Evolutionary conservation across 305 asterid genomes (phyloP).

Genomic region (Lippia alba): DNA sequence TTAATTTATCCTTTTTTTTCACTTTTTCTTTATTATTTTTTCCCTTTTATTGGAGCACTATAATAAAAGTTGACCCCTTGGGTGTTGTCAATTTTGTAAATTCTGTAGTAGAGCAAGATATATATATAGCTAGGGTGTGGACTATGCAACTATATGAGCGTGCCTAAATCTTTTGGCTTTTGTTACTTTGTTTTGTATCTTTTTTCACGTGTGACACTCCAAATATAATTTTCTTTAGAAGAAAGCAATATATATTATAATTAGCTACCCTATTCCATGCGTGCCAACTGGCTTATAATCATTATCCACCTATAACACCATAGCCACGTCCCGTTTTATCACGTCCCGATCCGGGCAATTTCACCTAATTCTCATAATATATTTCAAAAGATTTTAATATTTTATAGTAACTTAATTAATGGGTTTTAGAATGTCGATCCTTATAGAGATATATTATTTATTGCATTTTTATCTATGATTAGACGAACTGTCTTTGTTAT

Average conservation of each 20-base stretch:
- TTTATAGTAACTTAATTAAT: background rate
- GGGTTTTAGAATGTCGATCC: background rate
- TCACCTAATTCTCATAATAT: too few species aligned
- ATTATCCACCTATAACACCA: slow-evolving; percentile 28
- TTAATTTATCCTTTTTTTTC: slow-evolving; percentile 12
- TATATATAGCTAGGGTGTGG: slow-evolving; percentile 8
- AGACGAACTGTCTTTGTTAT: background rate
- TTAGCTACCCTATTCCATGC: slow-evolving; percentile 23
- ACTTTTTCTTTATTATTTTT: slow-evolving; percentile 22
- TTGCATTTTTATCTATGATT: background rate
- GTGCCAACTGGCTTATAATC: slow-evolving; percentile 45
- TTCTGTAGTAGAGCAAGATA: background rate
- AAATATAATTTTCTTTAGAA: slow-evolving; percentile 19
- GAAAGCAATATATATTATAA: background rate
- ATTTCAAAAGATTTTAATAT: too few species aligned
- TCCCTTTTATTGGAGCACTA: slow-evolving; percentile 36
- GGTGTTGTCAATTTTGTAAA: slow-evolving; percentile 37
- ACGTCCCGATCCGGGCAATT: slow-evolving; percentile 7
- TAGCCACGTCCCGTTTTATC: slow-evolving; percentile 23
- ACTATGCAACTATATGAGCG: slow-evolving; percentile 33
- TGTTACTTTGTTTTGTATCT: slow-evolving; percentile 36
- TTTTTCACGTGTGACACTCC: slow-evolving; percentile 44
- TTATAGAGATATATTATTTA: too few species aligned
- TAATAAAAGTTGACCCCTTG: slow-evolving; percentile 32
- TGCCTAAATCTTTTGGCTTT: slow-evolving; percentile 40